phyloP scores from a whole-genome alignment of 495 filamentous ascomycete genomes.

The Astrothelium macrocarpum region DNA sequence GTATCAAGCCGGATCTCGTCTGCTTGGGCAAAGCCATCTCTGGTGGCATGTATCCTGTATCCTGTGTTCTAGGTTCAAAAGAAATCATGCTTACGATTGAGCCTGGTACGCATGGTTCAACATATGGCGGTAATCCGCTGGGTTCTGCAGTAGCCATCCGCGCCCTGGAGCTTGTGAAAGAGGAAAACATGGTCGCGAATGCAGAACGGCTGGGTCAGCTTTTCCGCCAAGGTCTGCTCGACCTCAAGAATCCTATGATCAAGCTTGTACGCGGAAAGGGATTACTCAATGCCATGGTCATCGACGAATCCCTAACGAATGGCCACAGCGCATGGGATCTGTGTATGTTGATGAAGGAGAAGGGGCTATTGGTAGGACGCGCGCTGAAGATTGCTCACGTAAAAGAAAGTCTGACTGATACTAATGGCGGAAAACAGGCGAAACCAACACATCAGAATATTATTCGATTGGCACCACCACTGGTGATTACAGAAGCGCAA shows the following conservation, averaged over 20 bases:
- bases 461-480: conserved; percentile 42
- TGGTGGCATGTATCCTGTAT: conserved; percentile 97
- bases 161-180: conserved; percentile 86
- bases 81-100: conserved; percentile 97
- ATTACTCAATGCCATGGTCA: conserved; percentile 89
- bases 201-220: conserved; percentile 70
- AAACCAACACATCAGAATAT: conserved; percentile 99
- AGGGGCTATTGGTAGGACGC: conserved; percentile 74
- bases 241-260: conserved; percentile 69
- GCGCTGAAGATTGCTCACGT: conserved; percentile 38
- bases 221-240: conserved; percentile 69
- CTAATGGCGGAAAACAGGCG: conserved; percentile 46
- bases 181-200: conserved; percentile 76
- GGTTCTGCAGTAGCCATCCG: conserved; percentile 93
- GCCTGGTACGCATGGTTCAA: conserved; percentile 92
- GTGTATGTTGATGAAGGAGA: conserved; percentile 90
- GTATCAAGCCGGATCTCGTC: conserved; percentile 90
- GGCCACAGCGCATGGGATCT: conserved; percentile 95
- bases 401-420: conserved; percentile 6
- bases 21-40: conserved; percentile 95
- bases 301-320: conserved; percentile 78
- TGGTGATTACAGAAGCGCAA: conserved; percentile 36
- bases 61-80: conserved; percentile 77
- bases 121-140: conserved; percentile 96
- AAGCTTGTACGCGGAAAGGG: conserved; percentile 83